Evolutionary conservation across 352 stramenopile genomes (phyloP), one percentile per base, ranked within the genome.

Genomic region (Elongisporangium senticosum): DNA sequence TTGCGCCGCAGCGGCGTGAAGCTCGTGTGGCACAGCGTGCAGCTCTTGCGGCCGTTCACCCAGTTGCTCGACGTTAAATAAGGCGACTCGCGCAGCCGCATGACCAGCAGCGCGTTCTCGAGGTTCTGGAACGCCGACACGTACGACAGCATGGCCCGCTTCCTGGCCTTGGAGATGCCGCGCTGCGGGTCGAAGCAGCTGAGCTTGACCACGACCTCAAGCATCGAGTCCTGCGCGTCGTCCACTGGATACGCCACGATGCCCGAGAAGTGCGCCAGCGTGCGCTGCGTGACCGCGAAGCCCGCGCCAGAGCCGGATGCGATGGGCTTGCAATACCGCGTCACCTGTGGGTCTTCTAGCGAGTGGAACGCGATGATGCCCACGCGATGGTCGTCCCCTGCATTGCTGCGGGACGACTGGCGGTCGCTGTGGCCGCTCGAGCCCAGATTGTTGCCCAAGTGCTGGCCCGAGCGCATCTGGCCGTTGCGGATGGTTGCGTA

Each of bases 321-420:
- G 21, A 89, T 78, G 6, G 79, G 78, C 50, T 81, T 79, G 56
- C 79, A 89, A 39, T 80, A 81, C 19, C 77, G 63, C 24, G 77
- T 77, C 20, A 89, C 67, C 0, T 78, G 69, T 2, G 77, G 75
- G 62, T 89, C 79, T 47, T 84, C 77, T 20, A 89, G 65, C n/a
- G 79, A 89, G 53, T 89, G 77, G 23, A 75, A 73, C 61, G 77
- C 79, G 56, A 89, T 79, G 66, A 89, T 85, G 4, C 79, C 79
- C 13, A 89, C 62, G 2, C 79, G 79, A 13, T 78, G 62, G 58
- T 89, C 76, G 15, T 62, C 60, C 13, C 49, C 8, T 21, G 61
- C 58, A 49, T 63, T 70, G n/a, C 61, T 61, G n/a, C 56, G 62
- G 1, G 33, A 43, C 8, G 33, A 14, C 26, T 24, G 19, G 20